Percentiles rank a stretch among this genome's conserved stretches.
These are phyloP conservation scores for Metschnikowia koreensis DNA, from an alignment of 805 yeast genomes.

Conservation along the genomic window DNA sequence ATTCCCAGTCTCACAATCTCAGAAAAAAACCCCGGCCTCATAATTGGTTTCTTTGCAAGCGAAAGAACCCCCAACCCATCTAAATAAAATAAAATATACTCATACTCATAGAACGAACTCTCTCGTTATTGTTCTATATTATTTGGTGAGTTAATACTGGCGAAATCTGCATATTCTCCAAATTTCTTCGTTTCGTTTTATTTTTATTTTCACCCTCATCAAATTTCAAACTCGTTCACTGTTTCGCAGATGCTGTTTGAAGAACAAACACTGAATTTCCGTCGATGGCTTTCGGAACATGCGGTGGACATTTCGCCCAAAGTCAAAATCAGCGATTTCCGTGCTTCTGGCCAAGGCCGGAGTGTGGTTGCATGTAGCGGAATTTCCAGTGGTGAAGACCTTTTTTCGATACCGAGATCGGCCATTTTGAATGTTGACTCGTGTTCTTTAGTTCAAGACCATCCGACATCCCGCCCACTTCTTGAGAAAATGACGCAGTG, in stretches of 20 bases:
- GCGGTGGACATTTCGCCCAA: slow-evolving; percentile 54
- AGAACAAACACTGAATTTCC: slow-evolving; percentile 22
- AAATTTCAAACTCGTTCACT: not conserved
- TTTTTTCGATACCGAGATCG: slow-evolving; percentile 68
- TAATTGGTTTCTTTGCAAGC: not conserved
- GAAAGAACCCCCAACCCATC: not conserved
- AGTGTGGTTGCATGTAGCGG: slow-evolving; percentile 66
- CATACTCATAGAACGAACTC: too few relatives aligned
- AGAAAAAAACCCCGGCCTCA: not conserved
- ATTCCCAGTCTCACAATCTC: not conserved
- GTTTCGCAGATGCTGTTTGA: slow-evolving; percentile 7
- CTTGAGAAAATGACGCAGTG: slow-evolving; percentile 58
- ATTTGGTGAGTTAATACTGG: not conserved
- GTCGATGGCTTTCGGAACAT: slow-evolving; percentile 26
- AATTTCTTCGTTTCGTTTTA: not conserved
- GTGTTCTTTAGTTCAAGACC: slow-evolving; percentile 40
- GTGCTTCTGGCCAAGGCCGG: slow-evolving; percentile 66
- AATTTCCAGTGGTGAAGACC: slow-evolving; percentile 57
- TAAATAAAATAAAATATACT: too few relatives aligned
- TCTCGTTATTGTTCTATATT: too few relatives aligned
- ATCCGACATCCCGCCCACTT: slow-evolving; percentile 30
- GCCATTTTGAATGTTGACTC: slow-evolving; percentile 59
- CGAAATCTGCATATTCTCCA: not conserved
- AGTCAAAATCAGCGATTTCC: slow-evolving; percentile 58
- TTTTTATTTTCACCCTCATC: not conserved